A percentile compares a stretch with the other conserved stretches of the same genome.
Conservation (phyloP, 495 filamentous ascomycete species). For the Lepraria neglecta region DNA sequence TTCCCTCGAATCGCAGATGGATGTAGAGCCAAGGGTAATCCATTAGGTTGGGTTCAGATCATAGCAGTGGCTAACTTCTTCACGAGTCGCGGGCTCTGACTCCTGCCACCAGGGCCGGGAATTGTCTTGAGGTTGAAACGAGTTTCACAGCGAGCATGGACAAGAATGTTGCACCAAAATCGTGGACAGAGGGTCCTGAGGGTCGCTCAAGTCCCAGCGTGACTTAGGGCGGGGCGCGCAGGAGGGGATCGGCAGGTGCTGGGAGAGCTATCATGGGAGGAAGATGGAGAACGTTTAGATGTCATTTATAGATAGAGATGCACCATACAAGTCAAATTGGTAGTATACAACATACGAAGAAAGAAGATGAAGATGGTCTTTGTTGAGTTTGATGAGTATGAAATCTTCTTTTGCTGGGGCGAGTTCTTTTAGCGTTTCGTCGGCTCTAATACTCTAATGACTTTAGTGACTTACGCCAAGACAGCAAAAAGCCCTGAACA, state of each 20-base stretch:
- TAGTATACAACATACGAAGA: background rate
- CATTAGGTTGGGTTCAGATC: conserved; percentile 47
- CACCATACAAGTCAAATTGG: background rate
- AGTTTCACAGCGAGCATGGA: too few species aligned
- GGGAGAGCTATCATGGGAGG: conserved; percentile 3
- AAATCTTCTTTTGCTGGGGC: background rate
- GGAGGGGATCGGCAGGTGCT: conserved; percentile 8
- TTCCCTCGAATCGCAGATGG: conserved; percentile 55
- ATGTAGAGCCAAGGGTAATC: conserved; percentile 52
- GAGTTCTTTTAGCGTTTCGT: background rate
- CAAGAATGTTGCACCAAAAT: too few species aligned
- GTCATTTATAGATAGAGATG: background rate
- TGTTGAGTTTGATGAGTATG: conserved; percentile 8
- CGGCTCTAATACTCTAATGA: background rate
- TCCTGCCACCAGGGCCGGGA: too few species aligned
- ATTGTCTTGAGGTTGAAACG: too few species aligned
- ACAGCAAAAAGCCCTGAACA: conserved; percentile 3
- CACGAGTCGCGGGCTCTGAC: background rate
- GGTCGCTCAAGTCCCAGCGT: background rate
- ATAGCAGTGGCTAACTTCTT: conserved; percentile 9
- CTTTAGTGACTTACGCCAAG: background rate
- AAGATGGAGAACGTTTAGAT: background rate
- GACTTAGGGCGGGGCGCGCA: conserved; percentile 15
- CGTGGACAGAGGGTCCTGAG: too few species aligned
- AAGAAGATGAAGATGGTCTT: background rate